Percentiles rank a stretch among this genome's conserved stretches.
Conservation (phyloP, 768 basidiomycete species). For the Lactarius indigo region DNA sequence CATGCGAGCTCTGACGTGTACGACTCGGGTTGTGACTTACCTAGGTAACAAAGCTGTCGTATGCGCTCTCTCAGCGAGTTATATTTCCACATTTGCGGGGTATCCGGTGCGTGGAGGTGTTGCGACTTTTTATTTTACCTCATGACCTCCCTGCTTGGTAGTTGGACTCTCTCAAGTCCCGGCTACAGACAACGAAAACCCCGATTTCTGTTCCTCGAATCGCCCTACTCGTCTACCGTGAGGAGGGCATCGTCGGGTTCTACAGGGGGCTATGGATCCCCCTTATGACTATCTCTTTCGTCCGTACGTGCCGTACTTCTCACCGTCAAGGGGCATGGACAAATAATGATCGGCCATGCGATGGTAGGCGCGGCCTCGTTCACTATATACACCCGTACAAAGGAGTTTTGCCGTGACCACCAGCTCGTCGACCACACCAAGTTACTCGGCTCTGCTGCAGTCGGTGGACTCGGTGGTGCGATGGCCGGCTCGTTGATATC, state of each 20-base stretch:
- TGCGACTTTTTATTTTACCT: background rate
- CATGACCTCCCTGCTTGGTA: slow-evolving; percentile 32
- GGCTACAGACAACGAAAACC: slow-evolving; percentile 80
- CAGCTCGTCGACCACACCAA: slow-evolving; percentile 55
- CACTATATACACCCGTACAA: slow-evolving; percentile 84
- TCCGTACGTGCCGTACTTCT: slow-evolving; percentile 59
- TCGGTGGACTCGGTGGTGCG: slow-evolving; percentile 78
- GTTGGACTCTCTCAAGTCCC: slow-evolving; percentile 93
- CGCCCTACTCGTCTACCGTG: slow-evolving; percentile 69
- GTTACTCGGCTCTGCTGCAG: slow-evolving; percentile 66
- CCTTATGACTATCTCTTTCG: slow-evolving; percentile 91
- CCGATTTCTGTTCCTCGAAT: slow-evolving; percentile 70
- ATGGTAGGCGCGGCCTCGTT: slow-evolving; percentile 80
- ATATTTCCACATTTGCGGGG: slow-evolving; percentile 88
- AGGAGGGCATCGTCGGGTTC: slow-evolving; percentile 87
- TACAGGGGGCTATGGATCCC: slow-evolving; percentile 92
- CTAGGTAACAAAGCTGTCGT: slow-evolving; percentile 84
- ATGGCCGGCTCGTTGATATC: slow-evolving; percentile 88
- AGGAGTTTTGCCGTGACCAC: slow-evolving; percentile 63
- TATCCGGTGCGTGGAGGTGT: slow-evolving; percentile 55
- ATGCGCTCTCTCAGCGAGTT: slow-evolving; percentile 86
- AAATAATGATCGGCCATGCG: slow-evolving; percentile 12
- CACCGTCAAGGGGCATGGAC: slow-evolving; percentile 7
- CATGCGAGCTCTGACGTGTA: slow-evolving; percentile 18
- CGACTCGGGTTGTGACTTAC: background rate